Conservation (phyloP, 106 monocot genomes). For the Iris macrosiphon region DNA sequence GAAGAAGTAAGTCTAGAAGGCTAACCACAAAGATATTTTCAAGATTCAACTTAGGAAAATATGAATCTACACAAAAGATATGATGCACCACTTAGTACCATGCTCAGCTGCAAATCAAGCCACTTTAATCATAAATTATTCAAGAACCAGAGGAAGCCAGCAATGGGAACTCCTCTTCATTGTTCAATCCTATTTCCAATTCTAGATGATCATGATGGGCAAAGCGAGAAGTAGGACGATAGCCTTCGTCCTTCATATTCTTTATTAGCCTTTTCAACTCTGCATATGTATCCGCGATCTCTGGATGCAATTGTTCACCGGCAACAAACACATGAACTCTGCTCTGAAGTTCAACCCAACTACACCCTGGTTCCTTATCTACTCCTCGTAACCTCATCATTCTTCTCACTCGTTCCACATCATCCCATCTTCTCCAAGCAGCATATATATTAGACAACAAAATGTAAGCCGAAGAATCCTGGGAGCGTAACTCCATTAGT, state of each 20-base stretch:
- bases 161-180: slow-evolving; percentile 13
- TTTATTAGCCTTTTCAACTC: slow-evolving; percentile 30
- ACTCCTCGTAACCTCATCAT: slow-evolving; percentile 46
- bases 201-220: not conserved
- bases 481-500: slow-evolving; percentile 49
- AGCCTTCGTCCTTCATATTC: slow-evolving; percentile 50
- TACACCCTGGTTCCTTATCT: slow-evolving; percentile 67
- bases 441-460: slow-evolving; percentile 66
- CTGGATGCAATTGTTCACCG: slow-evolving; percentile 46
- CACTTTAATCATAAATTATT: too few relatives aligned
- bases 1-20: too few relatives aligned
- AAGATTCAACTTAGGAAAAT: too few relatives aligned
- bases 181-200: not conserved
- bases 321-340: slow-evolving; percentile 59
- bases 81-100: too few relatives aligned
- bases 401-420: slow-evolving; percentile 47
- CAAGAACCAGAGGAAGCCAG: slow-evolving; percentile 4
- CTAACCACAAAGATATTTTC: too few relatives aligned
- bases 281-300: slow-evolving; percentile 22
- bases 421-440: slow-evolving; percentile 40
- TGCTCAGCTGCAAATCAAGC: too few relatives aligned
- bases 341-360: slow-evolving; percentile 64
- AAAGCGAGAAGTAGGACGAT: not conserved
- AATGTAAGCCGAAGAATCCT: slow-evolving; percentile 52
- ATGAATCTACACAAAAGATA: too few relatives aligned